Evolutionary conservation across 306 rosid species (phyloP), one percentile per base, ranked within the genome.

Genomic region (Glycine soja): DNA sequence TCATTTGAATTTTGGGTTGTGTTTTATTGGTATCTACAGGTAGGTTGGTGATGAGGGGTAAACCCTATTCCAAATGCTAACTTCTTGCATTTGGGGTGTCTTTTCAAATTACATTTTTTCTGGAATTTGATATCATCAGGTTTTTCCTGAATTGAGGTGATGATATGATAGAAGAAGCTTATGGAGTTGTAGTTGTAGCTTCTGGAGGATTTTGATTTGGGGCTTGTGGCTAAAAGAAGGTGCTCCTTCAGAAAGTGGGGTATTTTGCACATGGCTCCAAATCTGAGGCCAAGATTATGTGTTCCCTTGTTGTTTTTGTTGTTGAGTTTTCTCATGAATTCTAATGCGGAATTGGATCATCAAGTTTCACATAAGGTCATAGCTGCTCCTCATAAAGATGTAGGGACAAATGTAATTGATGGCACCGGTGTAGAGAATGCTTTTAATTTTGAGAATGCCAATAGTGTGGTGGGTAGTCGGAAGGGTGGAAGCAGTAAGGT

Each of bases 381-480:
- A 85, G 57, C 89, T 80, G 91, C 98, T 57, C 97, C 98, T 0
- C 91, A 81, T 80, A 96, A 86, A 85, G 87, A 88, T 82, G 87
- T 95, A 48, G 89, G 91, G 80, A 88, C 85, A 14, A 86, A 86
- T 65, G 89, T 96, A 70, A 90, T 96, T 72, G 98, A 92, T 89
- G 99, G 98, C 45, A 78, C 90, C 36, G 99, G 97, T 79, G 45
- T 87, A 5, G 97, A 90, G 83, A 90, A 76, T 56, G 72, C 89
- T 42, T 70, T 88, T 54, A 80, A 63, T 69, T 76, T 87, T 79
- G 91, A 89, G 76, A 90, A 67, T 80, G 74, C 50, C 9, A 82
- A 75, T 78, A 56, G 62, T 83, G 82, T 71, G 83, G 71, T 72
- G 84, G 84, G 87, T 71, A 92, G 90, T 85, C 83, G 80, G 81